A percentile compares a stretch with the other conserved stretches of the same genome.
phyloP scores from a whole-genome alignment of 345 rosid genomes.

The Corymbia maculata region DNA sequence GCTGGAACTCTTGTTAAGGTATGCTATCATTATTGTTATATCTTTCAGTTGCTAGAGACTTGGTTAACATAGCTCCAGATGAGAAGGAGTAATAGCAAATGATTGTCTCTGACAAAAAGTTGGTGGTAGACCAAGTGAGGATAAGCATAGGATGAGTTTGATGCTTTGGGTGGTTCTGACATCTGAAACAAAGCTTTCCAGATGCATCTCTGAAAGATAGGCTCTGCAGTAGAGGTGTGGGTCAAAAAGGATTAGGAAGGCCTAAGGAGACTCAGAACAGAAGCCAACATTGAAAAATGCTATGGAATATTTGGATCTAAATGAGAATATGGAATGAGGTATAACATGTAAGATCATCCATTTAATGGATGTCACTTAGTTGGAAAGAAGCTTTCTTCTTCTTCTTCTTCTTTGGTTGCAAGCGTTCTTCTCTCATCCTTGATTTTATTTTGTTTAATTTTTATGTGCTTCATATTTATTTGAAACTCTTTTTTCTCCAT shows the following conservation, averaged over 20 bases:
- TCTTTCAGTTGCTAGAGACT: background rate
- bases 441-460: background rate
- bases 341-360: background rate
- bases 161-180: background rate
- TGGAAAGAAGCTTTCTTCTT: background rate
- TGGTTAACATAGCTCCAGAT: background rate
- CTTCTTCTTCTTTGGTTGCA: background rate
- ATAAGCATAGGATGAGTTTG: background rate
- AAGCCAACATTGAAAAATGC: background rate
- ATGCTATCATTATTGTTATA: background rate
- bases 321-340: background rate
- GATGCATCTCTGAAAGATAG: background rate
- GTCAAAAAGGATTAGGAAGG: background rate
- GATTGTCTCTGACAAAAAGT: background rate
- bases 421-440: background rate
- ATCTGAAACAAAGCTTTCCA: background rate
- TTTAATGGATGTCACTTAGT: background rate
- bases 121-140: background rate
- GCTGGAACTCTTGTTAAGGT: slow-evolving; percentile 90
- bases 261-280: background rate
- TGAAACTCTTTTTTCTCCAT: background rate
- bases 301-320: background rate
- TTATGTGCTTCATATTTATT: background rate
- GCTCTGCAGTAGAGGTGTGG: background rate
- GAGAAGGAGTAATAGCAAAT: background rate